A percentile compares a stretch with the other conserved stretches of the same genome.
Conservation (phyloP, 306 rosid genomes). For the Psophocarpus tetragonolobus region DNA sequence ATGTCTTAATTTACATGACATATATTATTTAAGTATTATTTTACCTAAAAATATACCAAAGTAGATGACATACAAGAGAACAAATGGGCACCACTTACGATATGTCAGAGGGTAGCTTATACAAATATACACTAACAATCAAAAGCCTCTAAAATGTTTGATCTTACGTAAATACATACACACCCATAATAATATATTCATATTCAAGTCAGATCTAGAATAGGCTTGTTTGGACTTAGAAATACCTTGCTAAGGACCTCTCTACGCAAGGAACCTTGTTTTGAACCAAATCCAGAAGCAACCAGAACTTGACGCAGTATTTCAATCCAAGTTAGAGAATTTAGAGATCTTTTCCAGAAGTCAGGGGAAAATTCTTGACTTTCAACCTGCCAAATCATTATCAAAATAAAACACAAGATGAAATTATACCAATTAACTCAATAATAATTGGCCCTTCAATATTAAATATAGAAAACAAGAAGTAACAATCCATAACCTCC, state of each 20-base stretch:
- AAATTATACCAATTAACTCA: too few relatives aligned
- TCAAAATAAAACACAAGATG: constrained; percentile 20
- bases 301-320: constrained; percentile 86
- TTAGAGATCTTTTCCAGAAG: constrained; percentile 77
- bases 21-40: constrained; percentile 22
- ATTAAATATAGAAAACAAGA: constrained; percentile 8
- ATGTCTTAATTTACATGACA: constrained; percentile 9
- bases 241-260: constrained; percentile 78
- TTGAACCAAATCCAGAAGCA: constrained; percentile 95
- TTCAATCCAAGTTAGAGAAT: constrained; percentile 92
- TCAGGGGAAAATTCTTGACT: constrained; percentile 60
- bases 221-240: constrained; percentile 28
- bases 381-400: constrained; percentile 69
- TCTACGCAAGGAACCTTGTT: constrained; percentile 61
- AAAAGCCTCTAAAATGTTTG: not conserved
- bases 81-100: not conserved
- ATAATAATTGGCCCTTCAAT: constrained; percentile 12
- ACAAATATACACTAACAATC: not conserved
- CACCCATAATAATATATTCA: not conserved
- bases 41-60: constrained; percentile 13
- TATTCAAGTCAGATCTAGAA: constrained; percentile 4
- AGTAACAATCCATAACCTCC: constrained; percentile 18
- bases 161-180: constrained; percentile 7
- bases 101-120: constrained; percentile 3
- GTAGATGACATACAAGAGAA: constrained; percentile 11